Percentiles rank a stretch among this genome's conserved stretches.
Evolutionary conservation across 2,329 filamentous ascomycete genomes (phyloP).

Genomic region (Talaromyces pinophilus): DNA sequence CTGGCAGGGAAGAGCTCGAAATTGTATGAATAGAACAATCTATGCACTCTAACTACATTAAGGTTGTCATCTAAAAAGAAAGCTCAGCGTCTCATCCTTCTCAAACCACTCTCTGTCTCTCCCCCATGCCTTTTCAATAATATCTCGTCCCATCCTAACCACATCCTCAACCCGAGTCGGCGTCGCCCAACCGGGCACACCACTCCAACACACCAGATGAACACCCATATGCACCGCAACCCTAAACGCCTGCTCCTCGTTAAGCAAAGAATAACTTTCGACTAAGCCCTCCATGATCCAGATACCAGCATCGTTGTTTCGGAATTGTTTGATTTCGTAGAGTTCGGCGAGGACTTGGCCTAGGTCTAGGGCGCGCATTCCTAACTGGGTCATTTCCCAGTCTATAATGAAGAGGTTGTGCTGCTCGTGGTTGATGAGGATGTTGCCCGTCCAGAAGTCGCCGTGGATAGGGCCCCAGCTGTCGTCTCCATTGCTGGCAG

Average conservation of each 20-base stretch:
- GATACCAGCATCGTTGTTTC: constrained; percentile 5
- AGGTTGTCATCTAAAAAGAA: constrained; percentile 3
- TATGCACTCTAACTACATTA: no score
- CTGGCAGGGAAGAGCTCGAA: no score
- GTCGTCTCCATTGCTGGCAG: not conserved
- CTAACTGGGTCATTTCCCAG: constrained; percentile 20
- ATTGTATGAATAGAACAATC: no score
- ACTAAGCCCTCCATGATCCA: constrained; percentile 17
- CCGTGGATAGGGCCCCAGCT: constrained; percentile 20
- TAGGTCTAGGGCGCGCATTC: constrained; percentile 17
- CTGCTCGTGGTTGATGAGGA: not conserved
- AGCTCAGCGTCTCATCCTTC: not conserved
- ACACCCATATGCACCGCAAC: constrained; percentile 20
- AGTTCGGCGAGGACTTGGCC: constrained; percentile 21
- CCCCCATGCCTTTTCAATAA: constrained; percentile 16
- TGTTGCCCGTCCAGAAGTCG: constrained; percentile 22
- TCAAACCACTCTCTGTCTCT: constrained; percentile 20
- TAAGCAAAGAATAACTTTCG: constrained; percentile 4
- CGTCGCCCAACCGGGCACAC: constrained; percentile 15
- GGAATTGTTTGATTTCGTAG: constrained; percentile 19
- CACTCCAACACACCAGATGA: constrained; percentile 22
- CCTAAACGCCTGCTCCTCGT: constrained; percentile 12
- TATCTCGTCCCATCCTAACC: constrained; percentile 14
- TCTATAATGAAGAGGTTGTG: constrained; percentile 17
- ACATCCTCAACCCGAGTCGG: constrained; percentile 11